A percentile compares a stretch with the other conserved stretches of the same genome.
phyloP scores from a whole-genome alignment of 768 basidiomycete genomes.

The Suillus spraguei region DNA sequence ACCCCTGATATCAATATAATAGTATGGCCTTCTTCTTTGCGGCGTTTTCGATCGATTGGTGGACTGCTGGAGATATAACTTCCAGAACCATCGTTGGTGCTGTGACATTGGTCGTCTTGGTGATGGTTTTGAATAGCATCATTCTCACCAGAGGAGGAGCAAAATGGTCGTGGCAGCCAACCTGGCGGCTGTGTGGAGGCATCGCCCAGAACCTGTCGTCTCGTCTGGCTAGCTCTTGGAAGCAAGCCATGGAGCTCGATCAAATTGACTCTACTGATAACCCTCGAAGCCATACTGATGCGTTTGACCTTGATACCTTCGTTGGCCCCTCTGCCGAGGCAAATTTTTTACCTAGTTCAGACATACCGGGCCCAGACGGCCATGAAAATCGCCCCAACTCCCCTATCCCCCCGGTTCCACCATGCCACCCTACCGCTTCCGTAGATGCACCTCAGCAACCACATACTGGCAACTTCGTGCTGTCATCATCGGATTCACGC shows the following conservation, averaged over 20 bases:
- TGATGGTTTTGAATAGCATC: conserved; percentile 48
- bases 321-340: neutral
- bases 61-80: conserved; percentile 5
- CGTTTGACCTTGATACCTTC: neutral
- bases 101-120: conserved; percentile 28
- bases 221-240: neutral
- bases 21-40: conserved; percentile 34
- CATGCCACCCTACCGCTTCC: neutral
- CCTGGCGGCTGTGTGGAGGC: neutral
- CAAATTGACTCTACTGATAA: neutral
- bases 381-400: neutral
- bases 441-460: neutral
- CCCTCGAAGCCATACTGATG: neutral
- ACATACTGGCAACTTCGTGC: neutral
- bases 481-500: neutral
- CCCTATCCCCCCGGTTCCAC: neutral
- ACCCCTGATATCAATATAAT: neutral
- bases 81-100: conserved; percentile 32
- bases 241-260: neutral
- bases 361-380: neutral
- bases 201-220: neutral
- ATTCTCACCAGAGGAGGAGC: conserved; percentile 27
- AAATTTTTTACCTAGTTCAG: neutral
- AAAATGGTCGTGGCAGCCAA: conserved; percentile 24
- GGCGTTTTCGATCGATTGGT: conserved; percentile 31